These are phyloP conservation scores for Escovopsis sp. DNA, from an alignment of 2,329 filamentous ascomycete genomes.

Conservation along the genomic window DNA sequence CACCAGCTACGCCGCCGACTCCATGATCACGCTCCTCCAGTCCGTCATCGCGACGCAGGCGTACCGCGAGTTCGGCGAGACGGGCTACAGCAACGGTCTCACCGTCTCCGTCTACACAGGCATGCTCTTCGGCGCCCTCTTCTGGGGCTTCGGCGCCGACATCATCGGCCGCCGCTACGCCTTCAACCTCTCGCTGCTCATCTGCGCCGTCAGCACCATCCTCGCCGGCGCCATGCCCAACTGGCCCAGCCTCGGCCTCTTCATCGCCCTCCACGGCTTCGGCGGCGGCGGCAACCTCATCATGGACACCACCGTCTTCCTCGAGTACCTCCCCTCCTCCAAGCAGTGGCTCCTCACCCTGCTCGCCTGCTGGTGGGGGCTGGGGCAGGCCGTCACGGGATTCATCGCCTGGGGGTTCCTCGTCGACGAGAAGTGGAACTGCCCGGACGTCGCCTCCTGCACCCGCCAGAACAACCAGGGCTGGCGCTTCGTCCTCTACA, in stretches of 20 bases:
- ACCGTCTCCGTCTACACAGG: slow-evolving; percentile 48
- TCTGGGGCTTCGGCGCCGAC: slow-evolving; percentile 55
- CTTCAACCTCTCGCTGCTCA: slow-evolving; percentile 52
- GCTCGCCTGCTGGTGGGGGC: slow-evolving; percentile 34
- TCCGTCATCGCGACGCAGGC: slow-evolving; percentile 46
- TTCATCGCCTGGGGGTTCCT: slow-evolving; percentile 31
- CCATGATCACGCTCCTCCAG: slow-evolving; percentile 38
- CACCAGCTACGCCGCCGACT: slow-evolving; percentile 31
- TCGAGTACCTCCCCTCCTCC: slow-evolving; percentile 32
- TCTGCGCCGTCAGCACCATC: slow-evolving; percentile 42
- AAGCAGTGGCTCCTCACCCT: slow-evolving; percentile 34
- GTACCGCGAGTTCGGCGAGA: slow-evolving; percentile 41
- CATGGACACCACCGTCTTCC: slow-evolving; percentile 36
- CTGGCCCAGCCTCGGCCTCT: slow-evolving; percentile 50
- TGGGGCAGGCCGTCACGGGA: slow-evolving; percentile 33
- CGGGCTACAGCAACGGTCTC: slow-evolving; percentile 39
- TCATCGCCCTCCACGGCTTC: slow-evolving; percentile 48
- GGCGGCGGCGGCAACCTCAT: slow-evolving; percentile 39
- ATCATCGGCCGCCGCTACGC: slow-evolving; percentile 53
- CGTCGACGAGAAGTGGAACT: slow-evolving; percentile 34
- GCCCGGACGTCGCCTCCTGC: slow-evolving; percentile 28
- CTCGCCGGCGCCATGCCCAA: slow-evolving; percentile 52
- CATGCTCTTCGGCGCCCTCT: slow-evolving; percentile 42
- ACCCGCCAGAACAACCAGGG: slow-evolving; percentile 31
- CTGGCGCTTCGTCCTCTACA: slow-evolving; percentile 33